A percentile compares a stretch with the other conserved stretches of the same genome.
Evolutionary conservation across 805 yeast species (phyloP).

Genomic region (Wickerhamiella alocasiicola): DNA sequence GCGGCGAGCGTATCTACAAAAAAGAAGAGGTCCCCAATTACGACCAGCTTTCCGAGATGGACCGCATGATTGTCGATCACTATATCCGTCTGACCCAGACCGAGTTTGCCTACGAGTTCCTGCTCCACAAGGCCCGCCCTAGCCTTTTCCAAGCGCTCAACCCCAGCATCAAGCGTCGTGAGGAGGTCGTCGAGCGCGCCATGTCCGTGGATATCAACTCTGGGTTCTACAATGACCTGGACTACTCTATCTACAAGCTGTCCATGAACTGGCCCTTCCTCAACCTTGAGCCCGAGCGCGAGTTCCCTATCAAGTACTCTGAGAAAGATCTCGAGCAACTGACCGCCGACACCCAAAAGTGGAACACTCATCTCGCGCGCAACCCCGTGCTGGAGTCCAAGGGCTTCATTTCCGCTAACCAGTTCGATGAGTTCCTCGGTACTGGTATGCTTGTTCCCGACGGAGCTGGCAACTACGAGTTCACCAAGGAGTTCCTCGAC

Average conservation of each 20-base stretch:
- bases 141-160: slow-evolving; percentile 68
- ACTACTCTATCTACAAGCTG: slow-evolving; percentile 18
- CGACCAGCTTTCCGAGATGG: slow-evolving; percentile 53
- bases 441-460: slow-evolving; percentile 56
- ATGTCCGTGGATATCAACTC: slow-evolving; percentile 20
- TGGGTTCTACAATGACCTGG: slow-evolving; percentile 21
- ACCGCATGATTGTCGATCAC: slow-evolving; percentile 69
- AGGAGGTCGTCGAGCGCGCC: slow-evolving; percentile 26
- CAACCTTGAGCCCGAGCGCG: slow-evolving; percentile 16
- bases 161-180: slow-evolving; percentile 52
- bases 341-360: slow-evolving; percentile 44
- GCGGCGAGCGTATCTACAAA: slow-evolving; percentile 76
- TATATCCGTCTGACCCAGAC: slow-evolving; percentile 85
- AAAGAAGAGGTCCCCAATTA: slow-evolving; percentile 64
- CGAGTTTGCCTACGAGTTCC: slow-evolving; percentile 76
- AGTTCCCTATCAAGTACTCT: slow-evolving; percentile 49
- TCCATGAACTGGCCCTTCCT: slow-evolving; percentile 17
- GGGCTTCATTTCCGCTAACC: slow-evolving; percentile 93
- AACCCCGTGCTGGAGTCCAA: slow-evolving; percentile 81
- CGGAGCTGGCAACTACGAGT: slow-evolving; percentile 43
- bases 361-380: slow-evolving; percentile 54
- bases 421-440: slow-evolving; percentile 59
- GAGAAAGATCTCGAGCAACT: slow-evolving; percentile 49
- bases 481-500: slow-evolving; percentile 20
- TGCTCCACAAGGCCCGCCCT: slow-evolving; percentile 50